Evolutionary conservation across 805 yeast species (phyloP), one percentile per base, ranked within the genome.

Genomic region (Kurtzmaniella cleridarum): DNA sequence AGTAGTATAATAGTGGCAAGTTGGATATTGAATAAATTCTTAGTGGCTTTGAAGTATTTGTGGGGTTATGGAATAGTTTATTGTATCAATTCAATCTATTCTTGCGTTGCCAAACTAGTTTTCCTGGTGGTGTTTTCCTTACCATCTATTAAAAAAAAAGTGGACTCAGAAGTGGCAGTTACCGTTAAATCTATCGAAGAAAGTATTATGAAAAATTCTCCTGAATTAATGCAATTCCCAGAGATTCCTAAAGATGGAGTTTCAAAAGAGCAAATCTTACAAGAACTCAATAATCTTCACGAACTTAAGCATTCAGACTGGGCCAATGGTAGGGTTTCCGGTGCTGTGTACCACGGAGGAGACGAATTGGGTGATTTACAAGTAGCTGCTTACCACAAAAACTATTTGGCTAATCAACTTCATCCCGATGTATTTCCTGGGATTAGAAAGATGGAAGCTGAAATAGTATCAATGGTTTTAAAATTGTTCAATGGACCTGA

Each of bases 351-450:
- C 53, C 98, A 93, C 52, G 97, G 98, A 24, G 97, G 97, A 11
- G 66, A 72, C n/a, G 86, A 84, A 26, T 62, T 91, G 39, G 69
- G 84, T 29, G 65, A 73, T 29, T 66, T 93, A 28, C 98, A 93
- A 61, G 65, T 93, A 7, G 61, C 73, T 40, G 93, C 96, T 0
- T 90, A 78, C 58, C 75, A 78, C 38, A 74, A 75, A 53, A 90
- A 77, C 59, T 78, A 93, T 5, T 89, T 90, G 17, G 88, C 97
- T 2, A 91, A 93, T 62, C 98, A 93, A 62, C 69, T 91, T 37
- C 98, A 91, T 58, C 98, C 98, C 0, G 98, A 91, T 61, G 93
- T 89, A 3, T 91, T 91, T 55, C 98, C 98, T 0, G 98, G 95
- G 5, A 85, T 91, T 6, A 78, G 98, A 32, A 89, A 91, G 59